These are phyloP conservation scores for Penicillium verrucosum DNA, from an alignment of 2,329 filamentous ascomycete genomes.

Conservation along the genomic window DNA sequence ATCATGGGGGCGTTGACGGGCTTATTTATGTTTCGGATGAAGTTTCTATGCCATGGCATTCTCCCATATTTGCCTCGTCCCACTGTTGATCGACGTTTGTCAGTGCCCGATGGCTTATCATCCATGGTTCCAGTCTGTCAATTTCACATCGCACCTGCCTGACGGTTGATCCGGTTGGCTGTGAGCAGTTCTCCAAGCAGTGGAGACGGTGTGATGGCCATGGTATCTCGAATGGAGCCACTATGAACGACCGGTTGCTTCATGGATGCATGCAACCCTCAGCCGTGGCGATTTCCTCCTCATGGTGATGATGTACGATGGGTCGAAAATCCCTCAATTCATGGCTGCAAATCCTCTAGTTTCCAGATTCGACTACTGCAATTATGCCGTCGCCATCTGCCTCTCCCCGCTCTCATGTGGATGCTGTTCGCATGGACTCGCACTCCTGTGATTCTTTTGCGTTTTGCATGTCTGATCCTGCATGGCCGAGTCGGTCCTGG, in stretches of 20 bases:
- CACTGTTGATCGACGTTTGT: conserved; percentile 33
- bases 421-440: conserved; percentile 30
- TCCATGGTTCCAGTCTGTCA: conserved; percentile 30
- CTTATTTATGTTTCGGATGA: conserved; percentile 43
- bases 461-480: conserved; percentile 33
- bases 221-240: conserved; percentile 31
- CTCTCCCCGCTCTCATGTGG: conserved; percentile 32
- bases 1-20: conserved; percentile 26
- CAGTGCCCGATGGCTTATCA: conserved; percentile 34
- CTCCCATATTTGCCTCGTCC: conserved; percentile 23
- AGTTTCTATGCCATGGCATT: conserved; percentile 25
- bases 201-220: conserved; percentile 37
- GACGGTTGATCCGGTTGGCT: conserved; percentile 34
- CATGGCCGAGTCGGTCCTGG: conserved; percentile 29
- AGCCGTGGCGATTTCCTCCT: conserved; percentile 37
- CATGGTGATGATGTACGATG: conserved; percentile 30
- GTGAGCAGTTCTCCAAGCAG: conserved; percentile 29
- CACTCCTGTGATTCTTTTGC: conserved; percentile 25
- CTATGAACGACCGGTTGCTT: conserved; percentile 35
- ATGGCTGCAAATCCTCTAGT: conserved; percentile 21
- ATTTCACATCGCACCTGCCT: conserved; percentile 28
- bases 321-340: conserved; percentile 39
- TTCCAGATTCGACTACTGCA: conserved; percentile 30
- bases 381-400: conserved; percentile 27
- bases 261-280: conserved; percentile 38